Base-by-base conservation (phyloP, 495 filamentous ascomycete species). In the Sphaerosporella brunnea region DNA sequence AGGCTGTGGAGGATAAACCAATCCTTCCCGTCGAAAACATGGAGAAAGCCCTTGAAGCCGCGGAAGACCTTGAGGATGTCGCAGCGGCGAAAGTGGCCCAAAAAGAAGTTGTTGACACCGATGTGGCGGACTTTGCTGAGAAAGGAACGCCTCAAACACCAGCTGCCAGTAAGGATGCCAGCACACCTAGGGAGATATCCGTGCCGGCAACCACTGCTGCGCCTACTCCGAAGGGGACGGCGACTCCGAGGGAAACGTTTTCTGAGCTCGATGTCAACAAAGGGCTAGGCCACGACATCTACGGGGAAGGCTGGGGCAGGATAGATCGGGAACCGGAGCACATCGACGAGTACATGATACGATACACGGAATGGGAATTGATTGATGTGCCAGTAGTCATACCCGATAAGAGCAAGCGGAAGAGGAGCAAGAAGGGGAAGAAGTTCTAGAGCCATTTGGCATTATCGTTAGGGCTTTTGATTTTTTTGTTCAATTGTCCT, bases 111-210 rank as follows among this genome's bases (percentile, higher is more conserved):
- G 71, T 77, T 24, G 76, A 84, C 57, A 79, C 81, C 38, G 90
- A 96, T 50, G 85, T 84, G 25, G 84, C 75, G 0, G 90, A 99
- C 54, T 96, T 96, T 56, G 76, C 77, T n/a, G 90, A 93, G 55
- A 69, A 60, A 40, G 65, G 66, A 2, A 69, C 70, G 0, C 66
- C 70, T 21, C 58, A 56, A 23, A 66, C 60, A 16, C 51, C 60
- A 4, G 26, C 40, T 9, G 44, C 25, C n/a, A 44, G 35, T 38
- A 59, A 48, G 28, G 52, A 49, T 21, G 30, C 16, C 20, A 36
- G 24, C 25, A 24, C 39, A 9, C 16, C 34, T n/a, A 16, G 25
- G 2, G 35, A 48, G 10, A 23, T 32, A 2, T 32, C 25, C 21
- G 18, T 21, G 1, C 32, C 35, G 16, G 43, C 3, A 2, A 20